phyloP scores from a whole-genome alignment of 1,284 basidiomycete genomes.

The Tilletia indica region DNA sequence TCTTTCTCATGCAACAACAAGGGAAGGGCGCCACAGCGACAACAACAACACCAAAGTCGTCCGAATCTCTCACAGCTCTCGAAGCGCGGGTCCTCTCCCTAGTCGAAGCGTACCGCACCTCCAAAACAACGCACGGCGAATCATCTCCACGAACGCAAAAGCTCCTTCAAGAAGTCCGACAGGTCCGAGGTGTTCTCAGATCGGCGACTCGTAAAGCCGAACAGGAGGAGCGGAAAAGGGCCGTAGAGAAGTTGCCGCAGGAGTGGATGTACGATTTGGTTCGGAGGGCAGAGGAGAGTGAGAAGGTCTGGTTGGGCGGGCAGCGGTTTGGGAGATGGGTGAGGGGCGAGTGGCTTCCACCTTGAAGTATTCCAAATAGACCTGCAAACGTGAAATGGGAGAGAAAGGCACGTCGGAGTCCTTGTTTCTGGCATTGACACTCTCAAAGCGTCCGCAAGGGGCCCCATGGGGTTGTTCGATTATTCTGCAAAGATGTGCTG shows the following conservation, averaged over 20 bases:
- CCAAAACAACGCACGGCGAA: neutral
- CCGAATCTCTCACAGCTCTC: neutral
- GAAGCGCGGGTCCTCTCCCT: neutral
- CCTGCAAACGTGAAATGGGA: too few relatives aligned
- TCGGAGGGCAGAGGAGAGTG: neutral
- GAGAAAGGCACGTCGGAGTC: too few relatives aligned
- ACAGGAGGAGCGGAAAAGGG: neutral
- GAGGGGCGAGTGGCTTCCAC: constrained; percentile 1
- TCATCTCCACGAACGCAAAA: neutral
- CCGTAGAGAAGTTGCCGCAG: neutral
- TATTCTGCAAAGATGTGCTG: too few relatives aligned
- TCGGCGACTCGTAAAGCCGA: neutral
- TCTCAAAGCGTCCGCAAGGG: too few relatives aligned
- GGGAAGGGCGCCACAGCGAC: neutral
- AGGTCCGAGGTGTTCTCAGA: constrained; percentile 6
- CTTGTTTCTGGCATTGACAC: too few relatives aligned
- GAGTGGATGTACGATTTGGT: neutral
- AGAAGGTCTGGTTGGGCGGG: constrained; percentile 3
- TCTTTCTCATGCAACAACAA: constrained; percentile 7
- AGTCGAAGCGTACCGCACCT: neutral
- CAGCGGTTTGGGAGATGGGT: neutral
- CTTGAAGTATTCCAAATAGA: neutral
- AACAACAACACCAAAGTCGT: neutral
- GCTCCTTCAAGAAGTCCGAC: neutral
- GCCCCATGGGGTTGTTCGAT: too few relatives aligned